These are phyloP conservation scores for Wilcoxina mikolae DNA, from an alignment of 495 filamentous ascomycete genomes.

Conservation along the genomic window DNA sequence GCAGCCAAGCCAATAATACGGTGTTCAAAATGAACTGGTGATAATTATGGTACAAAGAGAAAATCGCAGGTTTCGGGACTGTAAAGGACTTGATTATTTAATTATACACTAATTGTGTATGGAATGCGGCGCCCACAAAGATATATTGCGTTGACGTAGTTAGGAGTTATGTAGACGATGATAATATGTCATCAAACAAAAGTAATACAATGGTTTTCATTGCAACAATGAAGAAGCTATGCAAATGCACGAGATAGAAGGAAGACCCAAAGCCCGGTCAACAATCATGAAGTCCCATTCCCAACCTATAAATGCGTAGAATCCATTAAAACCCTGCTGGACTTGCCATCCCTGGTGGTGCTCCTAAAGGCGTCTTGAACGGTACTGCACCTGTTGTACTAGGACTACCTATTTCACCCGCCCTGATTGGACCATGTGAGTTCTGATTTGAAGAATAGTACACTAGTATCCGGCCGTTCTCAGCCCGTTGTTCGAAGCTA, in stretches of 20 bases:
- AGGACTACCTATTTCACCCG: slow-evolving; percentile 40
- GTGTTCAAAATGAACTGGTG: too few species aligned
- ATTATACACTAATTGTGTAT: too few species aligned
- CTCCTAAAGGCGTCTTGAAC: slow-evolving; percentile 13
- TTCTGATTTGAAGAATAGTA: slow-evolving; percentile 42
- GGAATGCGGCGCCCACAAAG: too few species aligned
- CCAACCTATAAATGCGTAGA: slow-evolving; percentile 11
- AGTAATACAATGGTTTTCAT: neutral
- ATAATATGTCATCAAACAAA: too few species aligned
- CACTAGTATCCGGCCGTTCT: slow-evolving; percentile 38
- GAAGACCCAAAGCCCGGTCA: neutral
- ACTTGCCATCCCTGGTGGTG: slow-evolving; percentile 21
- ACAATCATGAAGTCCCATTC: neutral
- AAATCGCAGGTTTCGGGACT: too few species aligned
- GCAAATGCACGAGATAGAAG: neutral
- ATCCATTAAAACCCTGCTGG: slow-evolving; percentile 21
- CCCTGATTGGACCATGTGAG: slow-evolving; percentile 24
- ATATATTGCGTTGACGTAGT: too few species aligned
- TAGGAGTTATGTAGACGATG: too few species aligned
- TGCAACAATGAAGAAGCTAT: neutral
- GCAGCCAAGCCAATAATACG: neutral
- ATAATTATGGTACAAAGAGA: too few species aligned
- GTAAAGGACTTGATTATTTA: too few species aligned
- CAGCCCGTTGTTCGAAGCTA: slow-evolving; percentile 45
- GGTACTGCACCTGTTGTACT: slow-evolving; percentile 6